Percentiles rank a stretch among this genome's conserved stretches.
These are phyloP conservation scores for Achaetomiella virescens DNA, from an alignment of 495 filamentous ascomycete species.

Conservation along the genomic window DNA sequence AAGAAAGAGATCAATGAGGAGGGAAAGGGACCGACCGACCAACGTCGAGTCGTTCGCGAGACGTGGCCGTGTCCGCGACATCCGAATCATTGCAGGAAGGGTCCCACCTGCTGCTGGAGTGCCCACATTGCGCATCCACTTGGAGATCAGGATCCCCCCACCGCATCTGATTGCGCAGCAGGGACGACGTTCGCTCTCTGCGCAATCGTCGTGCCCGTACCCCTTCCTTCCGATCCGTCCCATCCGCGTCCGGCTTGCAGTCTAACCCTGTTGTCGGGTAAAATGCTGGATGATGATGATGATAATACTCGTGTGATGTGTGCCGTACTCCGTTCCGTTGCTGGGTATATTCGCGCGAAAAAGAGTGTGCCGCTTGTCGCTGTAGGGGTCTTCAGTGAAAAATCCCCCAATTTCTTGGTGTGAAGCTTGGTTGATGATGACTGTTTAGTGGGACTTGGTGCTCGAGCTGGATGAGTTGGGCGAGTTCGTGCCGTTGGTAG, in stretches of 20 bases:
- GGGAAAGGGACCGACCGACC: too few species aligned
- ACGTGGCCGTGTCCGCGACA: too few species aligned
- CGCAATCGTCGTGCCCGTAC: not conserved
- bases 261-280: not conserved
- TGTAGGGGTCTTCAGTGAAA: too few species aligned
- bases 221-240: not conserved
- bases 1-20: too few species aligned
- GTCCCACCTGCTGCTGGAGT: too few species aligned
- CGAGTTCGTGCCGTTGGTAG: conserved; percentile 25
- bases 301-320: not conserved
- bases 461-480: conserved; percentile 25
- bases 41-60: too few species aligned
- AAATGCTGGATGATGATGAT: not conserved
- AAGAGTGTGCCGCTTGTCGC: not conserved
- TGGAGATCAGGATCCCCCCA: not conserved
- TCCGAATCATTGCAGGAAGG: too few species aligned
- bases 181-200: too few species aligned
- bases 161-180: not conserved
- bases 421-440: not conserved
- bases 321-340: not conserved
- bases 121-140: too few species aligned
- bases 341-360: conserved; percentile 9
- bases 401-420: not conserved
- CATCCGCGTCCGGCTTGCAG: not conserved
- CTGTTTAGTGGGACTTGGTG: conserved; percentile 21